Conservation (phyloP, 257 asterid genomes). For the Lantana camara region DNA sequence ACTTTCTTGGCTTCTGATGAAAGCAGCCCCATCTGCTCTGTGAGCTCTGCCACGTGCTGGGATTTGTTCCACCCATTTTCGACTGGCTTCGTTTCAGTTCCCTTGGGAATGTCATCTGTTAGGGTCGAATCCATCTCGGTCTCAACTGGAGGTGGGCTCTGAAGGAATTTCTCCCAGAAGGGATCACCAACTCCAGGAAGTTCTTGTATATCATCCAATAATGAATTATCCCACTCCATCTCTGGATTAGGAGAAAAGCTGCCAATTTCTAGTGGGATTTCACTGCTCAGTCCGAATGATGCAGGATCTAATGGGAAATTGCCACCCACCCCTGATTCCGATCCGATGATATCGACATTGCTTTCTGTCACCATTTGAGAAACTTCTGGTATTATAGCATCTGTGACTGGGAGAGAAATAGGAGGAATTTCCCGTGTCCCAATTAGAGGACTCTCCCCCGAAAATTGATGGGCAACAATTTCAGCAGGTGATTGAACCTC, state of each 20-base stretch:
- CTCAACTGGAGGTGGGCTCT: conserved; percentile 46
- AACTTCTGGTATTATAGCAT: conserved; percentile 43
- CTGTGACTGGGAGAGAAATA: conserved; percentile 28
- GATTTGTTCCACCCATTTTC: conserved; percentile 54
- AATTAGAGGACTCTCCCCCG: conserved; percentile 23
- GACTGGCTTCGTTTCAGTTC: conserved; percentile 31
- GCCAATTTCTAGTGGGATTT: conserved; percentile 40
- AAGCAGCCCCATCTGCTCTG: conserved; percentile 73
- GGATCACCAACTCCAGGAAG: conserved; percentile 62
- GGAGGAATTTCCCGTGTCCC: conserved; percentile 41
- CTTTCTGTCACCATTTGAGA: conserved; percentile 42
- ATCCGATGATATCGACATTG: conserved; percentile 34
- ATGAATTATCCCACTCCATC: conserved; percentile 53
- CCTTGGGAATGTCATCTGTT: conserved; percentile 39
- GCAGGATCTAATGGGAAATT: conserved; percentile 40
- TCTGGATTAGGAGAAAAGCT: conserved; percentile 42
- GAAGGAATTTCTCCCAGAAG: conserved; percentile 71
- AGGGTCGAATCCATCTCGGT: conserved; percentile 26
- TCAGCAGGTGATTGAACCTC: conserved; percentile 45
- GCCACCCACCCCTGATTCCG: conserved; percentile 37
- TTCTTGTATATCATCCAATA: conserved; percentile 53
- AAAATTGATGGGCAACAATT: conserved; percentile 22
- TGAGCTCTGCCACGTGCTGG: conserved; percentile 55
- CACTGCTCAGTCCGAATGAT: conserved; percentile 31
- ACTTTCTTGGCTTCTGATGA: conserved; percentile 49